A percentile compares a stretch with the other conserved stretches of the same genome.
These are phyloP conservation scores for Cornus kousa DNA, from an alignment of 148 eudicot genomes.

Conservation along the genomic window DNA sequence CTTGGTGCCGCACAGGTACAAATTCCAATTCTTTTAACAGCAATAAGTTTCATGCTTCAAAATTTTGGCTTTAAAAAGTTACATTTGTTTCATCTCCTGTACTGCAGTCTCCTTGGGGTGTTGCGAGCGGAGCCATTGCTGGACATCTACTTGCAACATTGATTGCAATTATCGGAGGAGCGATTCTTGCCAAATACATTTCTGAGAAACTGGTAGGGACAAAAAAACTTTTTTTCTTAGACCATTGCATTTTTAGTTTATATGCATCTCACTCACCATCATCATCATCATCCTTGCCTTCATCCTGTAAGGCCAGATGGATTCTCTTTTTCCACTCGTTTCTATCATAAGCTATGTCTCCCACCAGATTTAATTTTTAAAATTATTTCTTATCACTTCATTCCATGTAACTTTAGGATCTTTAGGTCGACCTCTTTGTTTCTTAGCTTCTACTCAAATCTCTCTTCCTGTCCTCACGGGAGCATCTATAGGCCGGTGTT, in stretches of 20 bases:
- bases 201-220: slow-evolving; percentile 81
- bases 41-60: background rate
- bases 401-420: too few species aligned
- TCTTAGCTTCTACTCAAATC: too few species aligned
- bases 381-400: too few species aligned
- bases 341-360: too few species aligned
- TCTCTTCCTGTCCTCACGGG: too few species aligned
- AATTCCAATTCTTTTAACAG: background rate
- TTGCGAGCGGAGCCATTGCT: slow-evolving; percentile 89
- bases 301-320: too few species aligned
- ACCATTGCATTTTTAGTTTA: background rate
- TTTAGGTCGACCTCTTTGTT: too few species aligned
- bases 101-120: slow-evolving; percentile 91
- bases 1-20: slow-evolving; percentile 97
- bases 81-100: background rate
- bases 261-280: slow-evolving; percentile 3
- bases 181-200: slow-evolving; percentile 84
- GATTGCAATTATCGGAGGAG: slow-evolving; percentile 85
- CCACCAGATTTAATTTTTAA: too few species aligned
- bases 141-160: slow-evolving; percentile 87
- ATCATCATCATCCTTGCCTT: too few species aligned
- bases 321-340: too few species aligned
- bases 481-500: too few species aligned
- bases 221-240: background rate
- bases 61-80: background rate